phyloP scores from a whole-genome alignment of 192 early-diverging fungal genomes.

The Linnemannia exigua region DNA sequence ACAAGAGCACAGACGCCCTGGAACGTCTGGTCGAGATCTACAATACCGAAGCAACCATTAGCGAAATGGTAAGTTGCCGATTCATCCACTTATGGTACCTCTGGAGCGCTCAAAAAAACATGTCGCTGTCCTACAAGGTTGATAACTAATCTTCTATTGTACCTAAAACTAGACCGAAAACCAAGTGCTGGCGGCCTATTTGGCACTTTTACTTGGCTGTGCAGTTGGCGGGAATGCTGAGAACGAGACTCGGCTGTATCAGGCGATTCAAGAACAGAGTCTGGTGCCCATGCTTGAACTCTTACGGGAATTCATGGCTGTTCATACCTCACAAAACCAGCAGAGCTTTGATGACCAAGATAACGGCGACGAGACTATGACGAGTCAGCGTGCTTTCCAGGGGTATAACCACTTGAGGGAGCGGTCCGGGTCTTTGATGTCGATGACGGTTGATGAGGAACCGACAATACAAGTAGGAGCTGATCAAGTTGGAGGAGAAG shows the following conservation, averaged over 20 bases:
- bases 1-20: slow-evolving; percentile 31
- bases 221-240: slow-evolving; percentile 23
- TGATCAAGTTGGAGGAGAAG: background rate
- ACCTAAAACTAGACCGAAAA: slow-evolving; percentile 46
- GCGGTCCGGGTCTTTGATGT: background rate
- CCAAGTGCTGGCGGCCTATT: slow-evolving; percentile 39
- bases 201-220: slow-evolving; percentile 38
- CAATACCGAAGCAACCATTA: slow-evolving; percentile 37
- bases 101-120: background rate
- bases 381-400: background rate
- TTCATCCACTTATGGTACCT: background rate
- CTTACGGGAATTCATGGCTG: slow-evolving; percentile 16
- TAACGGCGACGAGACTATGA: background rate
- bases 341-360: background rate
- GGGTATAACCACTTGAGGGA: background rate
- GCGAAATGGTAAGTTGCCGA: slow-evolving; percentile 30
- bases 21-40: slow-evolving; percentile 48
- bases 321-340: background rate
- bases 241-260: slow-evolving; percentile 14
- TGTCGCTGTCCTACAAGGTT: background rate
- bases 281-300: slow-evolving; percentile 46
- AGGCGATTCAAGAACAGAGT: slow-evolving; percentile 12
- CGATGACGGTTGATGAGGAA: background rate
- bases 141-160: no score
- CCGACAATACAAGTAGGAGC: background rate